phyloP scores from a whole-genome alignment of 768 basidiomycete genomes.

The Agaricus blazei region DNA sequence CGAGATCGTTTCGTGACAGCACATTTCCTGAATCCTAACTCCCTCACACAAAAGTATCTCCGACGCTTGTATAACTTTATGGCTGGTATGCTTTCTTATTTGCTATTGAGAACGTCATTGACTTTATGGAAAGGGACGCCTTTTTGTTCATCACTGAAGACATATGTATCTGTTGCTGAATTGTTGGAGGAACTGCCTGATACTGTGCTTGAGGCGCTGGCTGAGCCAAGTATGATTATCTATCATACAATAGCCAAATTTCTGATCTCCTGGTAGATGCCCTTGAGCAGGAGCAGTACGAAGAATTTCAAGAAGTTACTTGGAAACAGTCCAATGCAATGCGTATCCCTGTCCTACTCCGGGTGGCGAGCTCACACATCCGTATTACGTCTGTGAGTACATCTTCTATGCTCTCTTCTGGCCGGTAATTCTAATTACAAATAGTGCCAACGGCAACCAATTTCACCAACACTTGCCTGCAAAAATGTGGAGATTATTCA shows the following conservation, averaged over 20 bases:
- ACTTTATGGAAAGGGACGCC: slow-evolving; percentile 36
- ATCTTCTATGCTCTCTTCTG: background rate
- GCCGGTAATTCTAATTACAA: background rate
- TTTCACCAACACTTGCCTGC: slow-evolving; percentile 59
- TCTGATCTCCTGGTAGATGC: slow-evolving; percentile 33
- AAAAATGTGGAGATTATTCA: slow-evolving; percentile 80
- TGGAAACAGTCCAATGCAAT: slow-evolving; percentile 55
- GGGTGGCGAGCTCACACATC: slow-evolving; percentile 65
- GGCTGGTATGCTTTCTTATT: slow-evolving; percentile 28
- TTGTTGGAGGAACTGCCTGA: slow-evolving; percentile 52
- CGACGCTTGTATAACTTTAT: slow-evolving; percentile 73
- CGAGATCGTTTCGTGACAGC: slow-evolving; percentile 53
- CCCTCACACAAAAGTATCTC: slow-evolving; percentile 65
- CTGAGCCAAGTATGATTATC: slow-evolving; percentile 48
- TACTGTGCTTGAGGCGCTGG: slow-evolving; percentile 39
- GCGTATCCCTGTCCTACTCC: slow-evolving; percentile 67
- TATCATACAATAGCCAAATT: background rate
- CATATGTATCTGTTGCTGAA: slow-evolving; percentile 60
- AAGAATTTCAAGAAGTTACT: slow-evolving; percentile 55
- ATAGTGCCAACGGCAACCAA: slow-evolving; percentile 61
- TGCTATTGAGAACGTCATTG: background rate
- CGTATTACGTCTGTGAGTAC: slow-evolving; percentile 67
- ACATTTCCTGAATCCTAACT: slow-evolving; percentile 73
- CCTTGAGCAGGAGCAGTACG: slow-evolving; percentile 55
- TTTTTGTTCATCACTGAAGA: slow-evolving; percentile 46